phyloP scores from a whole-genome alignment of 768 basidiomycete genomes.

The Grammothele lineata region DNA sequence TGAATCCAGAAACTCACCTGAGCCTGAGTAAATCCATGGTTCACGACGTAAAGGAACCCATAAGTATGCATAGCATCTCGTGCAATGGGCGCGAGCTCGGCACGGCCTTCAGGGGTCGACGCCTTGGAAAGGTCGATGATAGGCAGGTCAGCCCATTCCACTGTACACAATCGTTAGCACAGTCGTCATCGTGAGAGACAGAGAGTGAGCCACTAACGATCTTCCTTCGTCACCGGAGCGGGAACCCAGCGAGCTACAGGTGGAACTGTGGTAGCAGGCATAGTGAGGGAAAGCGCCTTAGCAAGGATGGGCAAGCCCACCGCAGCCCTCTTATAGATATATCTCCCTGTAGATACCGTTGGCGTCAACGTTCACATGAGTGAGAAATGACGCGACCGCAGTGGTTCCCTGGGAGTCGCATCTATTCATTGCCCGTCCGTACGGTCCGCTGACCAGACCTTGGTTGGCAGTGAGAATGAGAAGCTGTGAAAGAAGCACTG shows the following conservation, averaged over 20 bases:
- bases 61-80: conserved; percentile 41
- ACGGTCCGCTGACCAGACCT: too few species aligned
- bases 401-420: too few species aligned
- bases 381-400: too few species aligned
- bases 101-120: conserved; percentile 33
- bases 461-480: too few species aligned
- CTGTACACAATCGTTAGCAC: conserved; percentile 18
- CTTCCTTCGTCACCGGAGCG: conserved; percentile 1
- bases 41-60: conserved; percentile 36
- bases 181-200: background rate
- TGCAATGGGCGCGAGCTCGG: conserved; percentile 35
- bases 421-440: too few species aligned
- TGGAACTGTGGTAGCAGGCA: conserved; percentile 3
- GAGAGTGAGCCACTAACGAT: background rate
- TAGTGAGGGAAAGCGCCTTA: background rate
- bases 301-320: too few species aligned
- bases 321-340: too few species aligned
- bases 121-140: conserved; percentile 47
- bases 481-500: too few species aligned
- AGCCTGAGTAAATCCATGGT: conserved; percentile 12
- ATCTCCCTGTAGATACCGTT: too few species aligned
- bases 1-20: too few species aligned
- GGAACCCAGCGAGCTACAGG: conserved; percentile 4
- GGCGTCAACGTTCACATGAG: too few species aligned
- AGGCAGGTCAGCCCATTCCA: conserved; percentile 48